Conservation (phyloP, 768 basidiomycete species). For the Mycena galericulata region DNA sequence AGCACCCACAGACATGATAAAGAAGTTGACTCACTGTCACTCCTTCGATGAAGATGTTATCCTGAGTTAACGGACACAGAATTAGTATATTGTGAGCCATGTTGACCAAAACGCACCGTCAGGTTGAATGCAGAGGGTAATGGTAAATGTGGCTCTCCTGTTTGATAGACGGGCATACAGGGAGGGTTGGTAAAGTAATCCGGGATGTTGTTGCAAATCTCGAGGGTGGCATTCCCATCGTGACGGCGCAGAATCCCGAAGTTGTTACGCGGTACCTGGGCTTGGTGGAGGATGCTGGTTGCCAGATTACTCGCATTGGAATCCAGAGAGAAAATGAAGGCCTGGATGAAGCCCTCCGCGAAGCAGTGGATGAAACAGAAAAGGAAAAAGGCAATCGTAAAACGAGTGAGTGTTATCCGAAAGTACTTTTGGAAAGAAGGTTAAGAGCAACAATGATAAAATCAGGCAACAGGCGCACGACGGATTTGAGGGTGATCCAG, state of each 20-base stretch:
- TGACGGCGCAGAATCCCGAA: slow-evolving; percentile 39
- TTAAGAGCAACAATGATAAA: neutral
- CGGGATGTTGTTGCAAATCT: slow-evolving; percentile 45
- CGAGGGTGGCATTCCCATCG: slow-evolving; percentile 38
- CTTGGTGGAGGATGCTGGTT: slow-evolving; percentile 39
- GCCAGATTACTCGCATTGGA: slow-evolving; percentile 37
- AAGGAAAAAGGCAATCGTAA: slow-evolving; percentile 46
- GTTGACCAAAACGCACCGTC: slow-evolving; percentile 16
- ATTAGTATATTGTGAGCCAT: neutral
- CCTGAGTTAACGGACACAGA: neutral
- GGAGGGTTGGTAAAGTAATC: slow-evolving; percentile 7
- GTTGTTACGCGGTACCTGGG: slow-evolving; percentile 37
- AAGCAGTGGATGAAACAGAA: slow-evolving; percentile 46
- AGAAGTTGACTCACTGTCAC: slow-evolving; percentile 1
- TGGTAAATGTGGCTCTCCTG: slow-evolving; percentile 2
- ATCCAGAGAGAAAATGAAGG: slow-evolving; percentile 46
- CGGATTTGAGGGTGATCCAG: slow-evolving; percentile 31
- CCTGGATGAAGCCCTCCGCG: slow-evolving; percentile 46
- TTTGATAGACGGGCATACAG: slow-evolving; percentile 23
- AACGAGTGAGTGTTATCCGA: slow-evolving; percentile 46
- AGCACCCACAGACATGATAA: neutral
- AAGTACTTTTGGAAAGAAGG: slow-evolving; percentile 36
- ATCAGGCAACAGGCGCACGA: neutral
- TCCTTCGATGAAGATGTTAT: slow-evolving; percentile 7
- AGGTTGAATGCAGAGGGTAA: slow-evolving; percentile 12